These are phyloP conservation scores for Phytophthora ramorum DNA, from an alignment of 352 stramenopile genomes.

Conservation along the genomic window DNA sequence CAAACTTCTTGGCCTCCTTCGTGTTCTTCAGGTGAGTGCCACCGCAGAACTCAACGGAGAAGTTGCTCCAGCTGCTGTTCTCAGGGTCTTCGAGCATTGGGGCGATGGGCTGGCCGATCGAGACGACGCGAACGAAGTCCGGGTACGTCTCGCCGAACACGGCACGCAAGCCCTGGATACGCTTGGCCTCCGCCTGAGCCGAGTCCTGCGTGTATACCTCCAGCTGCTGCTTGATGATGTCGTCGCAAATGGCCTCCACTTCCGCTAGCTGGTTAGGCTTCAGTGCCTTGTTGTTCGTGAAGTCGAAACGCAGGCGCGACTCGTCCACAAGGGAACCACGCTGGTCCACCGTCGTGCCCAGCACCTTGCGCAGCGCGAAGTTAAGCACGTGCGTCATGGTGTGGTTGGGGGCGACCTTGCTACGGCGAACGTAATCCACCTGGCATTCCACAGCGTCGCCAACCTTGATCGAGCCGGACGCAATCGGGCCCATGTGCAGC, in stretches of 20 bases:
- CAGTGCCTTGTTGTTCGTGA: conserved; percentile 97
- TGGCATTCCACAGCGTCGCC: conserved; percentile 86
- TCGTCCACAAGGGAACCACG: conserved; percentile 97
- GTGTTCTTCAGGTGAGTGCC: conserved; percentile 98
- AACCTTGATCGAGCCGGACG: conserved; percentile 77
- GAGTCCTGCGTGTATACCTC: conserved; percentile 94
- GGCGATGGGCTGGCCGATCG: conserved; percentile 89
- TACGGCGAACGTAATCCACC: conserved; percentile 95
- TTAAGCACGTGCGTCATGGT: conserved; percentile 99
- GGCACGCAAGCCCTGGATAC: conserved; percentile 96
- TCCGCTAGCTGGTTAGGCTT: conserved; percentile 89
- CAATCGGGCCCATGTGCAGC: conserved; percentile 93
- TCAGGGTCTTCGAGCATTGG: conserved; percentile 87
- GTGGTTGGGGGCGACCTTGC: conserved; percentile 97
- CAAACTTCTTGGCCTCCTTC: conserved; percentile 95
- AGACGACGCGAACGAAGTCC: conserved; percentile 98
- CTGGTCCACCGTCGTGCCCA: conserved; percentile 96
- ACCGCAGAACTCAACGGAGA: conserved; percentile 99
- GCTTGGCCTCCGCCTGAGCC: conserved; percentile 93
- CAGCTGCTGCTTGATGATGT: conserved; percentile 91
- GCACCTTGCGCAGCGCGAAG: conserved; percentile 95
- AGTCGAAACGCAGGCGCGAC: conserved; percentile 99
- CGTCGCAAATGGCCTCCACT: conserved; percentile 89
- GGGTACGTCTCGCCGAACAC: conserved; percentile 99
- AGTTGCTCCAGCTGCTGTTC: conserved; percentile 91